Evolutionary conservation across 83 land plant genomes (phyloP).

Genomic region (Diphasiastrum complanatum): DNA sequence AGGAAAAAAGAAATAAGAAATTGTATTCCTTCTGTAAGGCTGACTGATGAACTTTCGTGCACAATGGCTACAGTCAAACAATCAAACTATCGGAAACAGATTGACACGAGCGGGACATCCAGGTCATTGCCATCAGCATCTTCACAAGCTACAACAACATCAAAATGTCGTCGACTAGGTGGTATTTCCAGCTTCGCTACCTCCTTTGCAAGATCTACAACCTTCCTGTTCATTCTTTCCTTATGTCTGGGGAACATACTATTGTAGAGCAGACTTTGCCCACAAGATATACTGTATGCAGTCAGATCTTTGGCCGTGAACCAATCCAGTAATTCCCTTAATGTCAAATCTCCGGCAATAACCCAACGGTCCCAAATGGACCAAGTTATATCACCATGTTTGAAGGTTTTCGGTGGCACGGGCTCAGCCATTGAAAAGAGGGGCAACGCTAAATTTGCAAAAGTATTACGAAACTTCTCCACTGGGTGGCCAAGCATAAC

Average conservation of each 20-base stretch:
- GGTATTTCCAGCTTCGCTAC: constrained; percentile 71
- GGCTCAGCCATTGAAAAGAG: constrained; percentile 93
- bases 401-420: constrained; percentile 76
- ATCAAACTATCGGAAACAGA: constrained; percentile 39
- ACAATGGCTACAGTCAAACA: too few relatives aligned
- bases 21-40: too few relatives aligned
- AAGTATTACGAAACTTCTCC: constrained; percentile 80
- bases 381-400: constrained; percentile 72
- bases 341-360: constrained; percentile 52
- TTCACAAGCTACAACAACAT: constrained; percentile 90
- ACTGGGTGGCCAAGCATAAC: constrained; percentile 54
- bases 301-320: constrained; percentile 51
- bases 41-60: too few relatives aligned
- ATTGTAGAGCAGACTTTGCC: constrained; percentile 70
- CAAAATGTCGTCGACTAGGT: constrained; percentile 62
- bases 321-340: constrained; percentile 66
- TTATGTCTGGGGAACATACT: constrained; percentile 81
- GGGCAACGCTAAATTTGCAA: constrained; percentile 85
- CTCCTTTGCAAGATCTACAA: constrained; percentile 65
- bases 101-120: constrained; percentile 70
- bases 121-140: constrained; percentile 86
- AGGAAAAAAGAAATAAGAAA: too few relatives aligned
- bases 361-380: constrained; percentile 91
- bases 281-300: constrained; percentile 81
- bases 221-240: constrained; percentile 71